Percentiles rank a stretch among this genome's conserved stretches.
phyloP scores from a whole-genome alignment of 2,329 filamentous ascomycete species.

The Seiridium cupressi region DNA sequence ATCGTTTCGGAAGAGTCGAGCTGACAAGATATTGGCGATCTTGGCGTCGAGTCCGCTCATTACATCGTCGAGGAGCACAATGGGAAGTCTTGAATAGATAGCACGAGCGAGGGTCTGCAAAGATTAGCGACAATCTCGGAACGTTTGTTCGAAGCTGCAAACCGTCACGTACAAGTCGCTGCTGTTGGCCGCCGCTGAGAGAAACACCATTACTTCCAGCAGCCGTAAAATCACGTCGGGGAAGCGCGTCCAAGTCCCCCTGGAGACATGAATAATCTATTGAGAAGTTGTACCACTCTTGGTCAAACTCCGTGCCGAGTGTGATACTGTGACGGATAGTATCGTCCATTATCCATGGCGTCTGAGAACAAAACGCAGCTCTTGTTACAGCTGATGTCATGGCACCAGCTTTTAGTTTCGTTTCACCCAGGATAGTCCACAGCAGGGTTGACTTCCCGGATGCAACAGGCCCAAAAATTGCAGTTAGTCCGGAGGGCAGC shows the following conservation, averaged over 20 bases:
- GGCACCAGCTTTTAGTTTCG: slow-evolving; percentile 6
- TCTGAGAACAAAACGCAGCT: slow-evolving; percentile 18
- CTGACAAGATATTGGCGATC: slow-evolving; percentile 1
- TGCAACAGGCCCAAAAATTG: slow-evolving; percentile 18
- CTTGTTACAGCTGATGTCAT: not conserved
- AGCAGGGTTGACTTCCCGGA: slow-evolving; percentile 22
- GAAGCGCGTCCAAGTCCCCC: slow-evolving; percentile 9
- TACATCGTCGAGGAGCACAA: slow-evolving; percentile 22
- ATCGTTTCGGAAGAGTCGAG: slow-evolving; percentile 7
- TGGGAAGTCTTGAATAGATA: slow-evolving; percentile 17
- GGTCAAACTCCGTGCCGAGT: slow-evolving; percentile 10
- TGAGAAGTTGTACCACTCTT: slow-evolving; percentile 12
- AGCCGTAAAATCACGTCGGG: slow-evolving; percentile 8
- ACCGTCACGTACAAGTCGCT: not conserved
- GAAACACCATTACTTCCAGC: slow-evolving; percentile 13
- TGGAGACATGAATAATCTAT: slow-evolving; percentile 10
- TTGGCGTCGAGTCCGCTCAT: slow-evolving; percentile 20
- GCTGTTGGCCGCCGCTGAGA: slow-evolving; percentile 16
- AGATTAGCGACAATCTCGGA: not conserved
- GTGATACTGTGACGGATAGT: slow-evolving; percentile 16
- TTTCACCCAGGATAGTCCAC: slow-evolving; percentile 17
- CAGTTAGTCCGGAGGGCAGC: slow-evolving; percentile 10
- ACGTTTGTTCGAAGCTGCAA: not conserved
- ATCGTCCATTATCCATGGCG: slow-evolving; percentile 18
- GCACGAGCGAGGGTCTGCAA: slow-evolving; percentile 18